phyloP scores from a whole-genome alignment of 2,329 filamentous ascomycete species.

The Aureobasidium sp. region DNA sequence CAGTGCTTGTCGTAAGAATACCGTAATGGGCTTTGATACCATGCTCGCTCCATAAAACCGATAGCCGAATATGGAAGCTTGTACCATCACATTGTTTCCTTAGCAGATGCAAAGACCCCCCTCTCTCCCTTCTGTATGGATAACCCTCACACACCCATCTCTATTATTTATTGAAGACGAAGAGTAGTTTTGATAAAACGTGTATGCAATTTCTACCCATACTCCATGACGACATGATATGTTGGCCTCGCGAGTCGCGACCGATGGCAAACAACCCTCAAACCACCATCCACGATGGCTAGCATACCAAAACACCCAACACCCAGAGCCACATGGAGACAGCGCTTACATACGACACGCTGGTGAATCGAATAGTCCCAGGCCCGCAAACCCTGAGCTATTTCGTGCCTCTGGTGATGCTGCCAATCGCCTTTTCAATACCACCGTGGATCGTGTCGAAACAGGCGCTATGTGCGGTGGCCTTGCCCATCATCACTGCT shows the following conservation, averaged over 20 bases:
- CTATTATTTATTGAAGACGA: neutral
- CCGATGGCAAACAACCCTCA: neutral
- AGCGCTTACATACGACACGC: constrained; percentile 15
- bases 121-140: neutral
- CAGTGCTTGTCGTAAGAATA: neutral
- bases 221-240: constrained; percentile 5
- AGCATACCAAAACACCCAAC: neutral
- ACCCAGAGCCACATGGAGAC: neutral
- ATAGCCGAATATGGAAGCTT: neutral
- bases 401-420: constrained; percentile 20
- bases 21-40: neutral
- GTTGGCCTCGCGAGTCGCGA: neutral
- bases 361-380: constrained; percentile 21
- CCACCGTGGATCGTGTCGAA: constrained; percentile 17
- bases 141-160: neutral
- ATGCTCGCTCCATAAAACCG: neutral
- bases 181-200: too few relatives aligned
- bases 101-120: neutral
- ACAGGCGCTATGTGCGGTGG: constrained; percentile 13
- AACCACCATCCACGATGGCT: neutral
- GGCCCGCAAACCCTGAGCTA: constrained; percentile 23
- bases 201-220: neutral
- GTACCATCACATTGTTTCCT: neutral
- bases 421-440: constrained; percentile 20
- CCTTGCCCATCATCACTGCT: constrained; percentile 21